A percentile compares a stretch with the other conserved stretches of the same genome.
Conservation (phyloP, 108 stramenopile genomes). For the Fragilaria radians region DNA sequence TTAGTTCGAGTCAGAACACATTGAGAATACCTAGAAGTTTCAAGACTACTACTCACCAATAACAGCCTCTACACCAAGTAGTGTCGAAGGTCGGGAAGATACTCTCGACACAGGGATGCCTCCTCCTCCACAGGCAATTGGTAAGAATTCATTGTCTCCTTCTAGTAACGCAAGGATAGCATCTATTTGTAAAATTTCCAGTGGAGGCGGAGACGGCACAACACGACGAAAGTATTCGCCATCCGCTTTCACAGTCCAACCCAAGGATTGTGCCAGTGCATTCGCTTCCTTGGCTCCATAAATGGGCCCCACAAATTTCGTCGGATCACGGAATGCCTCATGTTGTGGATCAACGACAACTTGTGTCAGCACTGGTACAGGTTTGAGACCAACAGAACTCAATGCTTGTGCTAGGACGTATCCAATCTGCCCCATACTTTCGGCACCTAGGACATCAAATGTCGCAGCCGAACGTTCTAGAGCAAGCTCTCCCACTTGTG, state of each 20-base stretch:
- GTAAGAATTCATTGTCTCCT: constrained; percentile 34
- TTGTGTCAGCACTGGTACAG: constrained; percentile 67
- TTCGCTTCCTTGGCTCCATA: constrained; percentile 80
- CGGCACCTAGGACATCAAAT: constrained; percentile 65
- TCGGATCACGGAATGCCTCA: constrained; percentile 67
- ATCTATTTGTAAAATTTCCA: constrained; percentile 75
- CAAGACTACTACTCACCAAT: constrained; percentile 30
- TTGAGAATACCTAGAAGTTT: not conserved
- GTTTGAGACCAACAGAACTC: constrained; percentile 35
- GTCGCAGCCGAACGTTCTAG: constrained; percentile 67
- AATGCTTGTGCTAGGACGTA: constrained; percentile 74
- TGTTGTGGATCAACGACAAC: constrained; percentile 62
- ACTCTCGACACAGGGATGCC: constrained; percentile 72
- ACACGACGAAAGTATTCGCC: constrained; percentile 81
- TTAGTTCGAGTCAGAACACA: not conserved
- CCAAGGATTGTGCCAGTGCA: constrained; percentile 60
- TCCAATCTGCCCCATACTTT: constrained; percentile 80
- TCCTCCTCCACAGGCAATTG: constrained; percentile 79
- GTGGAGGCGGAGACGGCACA: constrained; percentile 69
- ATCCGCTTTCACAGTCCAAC: constrained; percentile 77
- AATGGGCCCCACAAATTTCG: constrained; percentile 76
- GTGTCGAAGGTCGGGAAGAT: constrained; percentile 54
- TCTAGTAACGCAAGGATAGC: constrained; percentile 56
- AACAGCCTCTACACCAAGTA: constrained; percentile 75
- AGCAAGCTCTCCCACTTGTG: constrained; percentile 80